These are phyloP conservation scores for Bigelowiella natans DNA, from an alignment of 78 protist species.

Conservation along the genomic window DNA sequence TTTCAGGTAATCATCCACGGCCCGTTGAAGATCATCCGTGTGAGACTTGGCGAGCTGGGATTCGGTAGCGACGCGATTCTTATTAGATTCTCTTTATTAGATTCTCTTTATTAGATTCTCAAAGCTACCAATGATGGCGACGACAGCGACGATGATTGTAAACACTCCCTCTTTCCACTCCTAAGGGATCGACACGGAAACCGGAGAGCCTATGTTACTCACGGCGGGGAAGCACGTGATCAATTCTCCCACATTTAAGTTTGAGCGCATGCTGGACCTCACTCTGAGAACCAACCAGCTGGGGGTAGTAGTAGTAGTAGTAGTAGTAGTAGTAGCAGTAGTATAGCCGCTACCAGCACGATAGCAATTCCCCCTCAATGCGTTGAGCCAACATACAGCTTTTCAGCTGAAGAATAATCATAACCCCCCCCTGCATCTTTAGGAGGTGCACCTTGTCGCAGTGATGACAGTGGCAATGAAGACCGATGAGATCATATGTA, in stretches of 20 bases:
- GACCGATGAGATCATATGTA: no score
- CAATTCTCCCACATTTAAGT: background rate
- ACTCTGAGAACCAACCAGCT: background rate
- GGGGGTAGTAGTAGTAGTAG: no score
- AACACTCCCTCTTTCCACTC: background rate
- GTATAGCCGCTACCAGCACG: no score
- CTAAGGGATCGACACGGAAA: background rate
- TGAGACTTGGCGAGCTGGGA: background rate
- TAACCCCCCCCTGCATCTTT: no score
- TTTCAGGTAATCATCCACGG: constrained; percentile 11
- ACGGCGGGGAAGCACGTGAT: background rate
- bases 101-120: background rate
- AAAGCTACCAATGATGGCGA: background rate
- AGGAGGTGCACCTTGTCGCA: no score
- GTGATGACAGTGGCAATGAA: no score
- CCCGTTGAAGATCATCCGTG: background rate
- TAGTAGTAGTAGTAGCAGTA: no score
- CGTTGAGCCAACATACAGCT: no score
- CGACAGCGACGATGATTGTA: background rate
- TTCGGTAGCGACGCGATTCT: background rate
- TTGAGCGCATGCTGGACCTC: background rate
- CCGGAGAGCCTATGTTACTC: background rate
- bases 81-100: background rate
- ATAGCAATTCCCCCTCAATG: no score
- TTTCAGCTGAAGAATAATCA: no score